Base-by-base conservation (phyloP, 2,329 filamentous ascomycete genomes). In the Macrophomina tecta region DNA sequence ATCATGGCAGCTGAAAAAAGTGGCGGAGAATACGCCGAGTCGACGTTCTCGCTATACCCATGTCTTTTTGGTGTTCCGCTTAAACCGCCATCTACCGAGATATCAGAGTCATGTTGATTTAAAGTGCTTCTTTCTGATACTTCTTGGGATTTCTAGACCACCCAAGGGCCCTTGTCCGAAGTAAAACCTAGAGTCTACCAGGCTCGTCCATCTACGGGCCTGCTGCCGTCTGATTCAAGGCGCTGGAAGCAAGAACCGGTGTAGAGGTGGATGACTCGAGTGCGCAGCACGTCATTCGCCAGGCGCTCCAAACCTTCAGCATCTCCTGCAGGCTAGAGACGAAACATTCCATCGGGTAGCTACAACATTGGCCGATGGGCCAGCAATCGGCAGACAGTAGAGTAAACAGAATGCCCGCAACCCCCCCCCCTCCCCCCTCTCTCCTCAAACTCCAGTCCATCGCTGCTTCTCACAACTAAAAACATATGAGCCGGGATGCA, bases 141-240 rank as follows among this genome's bases (percentile, higher is more conserved):
- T n/a, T 11, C 58, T 62, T 38, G 52, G 52, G 9, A 16, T 55
- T 55, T 55, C 32, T 55, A 55, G 52, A 62, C 45, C 40, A 23
- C 11, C 23, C 7, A 16, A 23, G 23, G 40, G 18, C 32, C 55
- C 7, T 23, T 11, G 34, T 9, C 38, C 38, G 18, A 46, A 23
- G 55, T 32, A 11, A 9, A 46, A 46, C 55, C 40, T 45, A n/a
- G 6, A 30, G 11, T 0, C 8, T 18, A 34, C 38, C 23, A 60
- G 18, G 28, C 55, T 60, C 55, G 46, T 45, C 9, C 38, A 32
- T 60, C 14, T 45, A n/a, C 12, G 11, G 28, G 38, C 36, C 55
- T n/a, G 55, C 23, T 45, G 40, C 55, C 38, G 23, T 18, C 23
- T 30, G 38, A 58, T n/a, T 58, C 53, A 18, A 3, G 42, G 30